These are phyloP conservation scores for Elsinoe australis DNA, from an alignment of 2,329 filamentous ascomycete species.

Conservation along the genomic window DNA sequence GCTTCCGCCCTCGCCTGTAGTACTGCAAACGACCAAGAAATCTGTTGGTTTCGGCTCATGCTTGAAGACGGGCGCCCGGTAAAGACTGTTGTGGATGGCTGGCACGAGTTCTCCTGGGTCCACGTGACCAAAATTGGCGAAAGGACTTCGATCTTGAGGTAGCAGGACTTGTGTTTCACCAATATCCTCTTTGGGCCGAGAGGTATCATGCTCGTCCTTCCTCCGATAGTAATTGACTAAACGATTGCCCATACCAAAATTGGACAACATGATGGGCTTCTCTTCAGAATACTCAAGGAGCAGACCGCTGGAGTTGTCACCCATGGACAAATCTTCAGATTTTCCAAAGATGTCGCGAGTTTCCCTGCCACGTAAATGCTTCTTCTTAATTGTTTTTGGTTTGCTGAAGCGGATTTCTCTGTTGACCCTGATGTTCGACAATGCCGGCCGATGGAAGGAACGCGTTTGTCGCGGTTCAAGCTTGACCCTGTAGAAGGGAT, in stretches of 20 bases:
- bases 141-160: conserved; percentile 91
- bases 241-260: conserved; percentile 94
- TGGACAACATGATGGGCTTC: conserved; percentile 81
- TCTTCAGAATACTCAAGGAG: conserved; percentile 96
- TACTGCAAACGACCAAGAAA: conserved; percentile 78
- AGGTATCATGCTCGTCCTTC: conserved; percentile 68
- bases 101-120: conserved; percentile 84
- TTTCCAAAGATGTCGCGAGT: conserved; percentile 69
- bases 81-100: conserved; percentile 92
- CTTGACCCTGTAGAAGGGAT: conserved; percentile 91
- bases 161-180: conserved; percentile 83
- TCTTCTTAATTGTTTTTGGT: conserved; percentile 67
- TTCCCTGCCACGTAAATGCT: conserved; percentile 71
- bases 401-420: conserved; percentile 65
- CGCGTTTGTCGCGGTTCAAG: conserved; percentile 63
- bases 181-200: conserved; percentile 70
- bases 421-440: conserved; percentile 51
- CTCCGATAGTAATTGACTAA: conserved; percentile 95
- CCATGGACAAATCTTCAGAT: conserved; percentile 75
- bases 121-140: conserved; percentile 89
- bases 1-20: conserved; percentile 68
- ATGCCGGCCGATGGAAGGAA: conserved; percentile 74
- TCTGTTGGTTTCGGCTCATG: conserved; percentile 71
- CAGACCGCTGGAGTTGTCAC: conserved; percentile 79
- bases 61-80: conserved; percentile 84